Conservation (phyloP, 2,329 filamentous ascomycete species). For the Aspergillus pseudoterreus region DNA sequence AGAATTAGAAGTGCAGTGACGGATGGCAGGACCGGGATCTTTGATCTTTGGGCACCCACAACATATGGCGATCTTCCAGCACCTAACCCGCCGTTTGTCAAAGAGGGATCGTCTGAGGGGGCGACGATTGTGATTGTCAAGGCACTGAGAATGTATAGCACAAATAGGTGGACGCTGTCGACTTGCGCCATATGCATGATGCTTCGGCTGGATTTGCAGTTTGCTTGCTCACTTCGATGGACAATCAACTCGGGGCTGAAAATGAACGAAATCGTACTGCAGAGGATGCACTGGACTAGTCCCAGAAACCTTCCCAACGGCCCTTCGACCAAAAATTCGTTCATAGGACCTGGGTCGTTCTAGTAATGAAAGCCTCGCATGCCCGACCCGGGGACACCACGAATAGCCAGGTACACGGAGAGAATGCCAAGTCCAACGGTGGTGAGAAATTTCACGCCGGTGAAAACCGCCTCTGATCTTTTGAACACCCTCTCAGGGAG, state of each 20-base stretch:
- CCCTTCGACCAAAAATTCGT: slow-evolving; percentile 46
- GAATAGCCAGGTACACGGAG: slow-evolving; percentile 50
- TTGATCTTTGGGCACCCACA: slow-evolving; percentile 47
- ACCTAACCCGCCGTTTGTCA: slow-evolving; percentile 52
- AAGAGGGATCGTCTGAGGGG: slow-evolving; percentile 50
- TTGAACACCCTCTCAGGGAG: slow-evolving; percentile 48
- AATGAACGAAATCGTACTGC: slow-evolving; percentile 50
- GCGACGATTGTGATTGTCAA: slow-evolving; percentile 59
- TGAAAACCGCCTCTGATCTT: slow-evolving; percentile 49
- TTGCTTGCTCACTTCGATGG: slow-evolving; percentile 53
- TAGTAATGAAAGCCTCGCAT: slow-evolving; percentile 51
- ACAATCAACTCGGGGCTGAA: slow-evolving; percentile 54
- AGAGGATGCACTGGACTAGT: slow-evolving; percentile 48
- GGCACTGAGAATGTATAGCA: slow-evolving; percentile 56
- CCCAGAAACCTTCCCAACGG: slow-evolving; percentile 48
- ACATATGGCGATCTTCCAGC: slow-evolving; percentile 49
- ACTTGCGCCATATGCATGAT: slow-evolving; percentile 52
- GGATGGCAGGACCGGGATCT: slow-evolving; percentile 58
- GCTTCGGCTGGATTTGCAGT: slow-evolving; percentile 45
- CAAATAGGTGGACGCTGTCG: slow-evolving; percentile 54
- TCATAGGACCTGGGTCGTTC: slow-evolving; percentile 46
- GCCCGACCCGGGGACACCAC: slow-evolving; percentile 46
- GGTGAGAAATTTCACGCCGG: slow-evolving; percentile 47
- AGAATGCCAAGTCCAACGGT: slow-evolving; percentile 48
- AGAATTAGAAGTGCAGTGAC: slow-evolving; percentile 74